Percentiles rank a stretch among this genome's conserved stretches.
phyloP scores from a whole-genome alignment of 495 filamentous ascomycete species.

The Tuber umbilicatum region DNA sequence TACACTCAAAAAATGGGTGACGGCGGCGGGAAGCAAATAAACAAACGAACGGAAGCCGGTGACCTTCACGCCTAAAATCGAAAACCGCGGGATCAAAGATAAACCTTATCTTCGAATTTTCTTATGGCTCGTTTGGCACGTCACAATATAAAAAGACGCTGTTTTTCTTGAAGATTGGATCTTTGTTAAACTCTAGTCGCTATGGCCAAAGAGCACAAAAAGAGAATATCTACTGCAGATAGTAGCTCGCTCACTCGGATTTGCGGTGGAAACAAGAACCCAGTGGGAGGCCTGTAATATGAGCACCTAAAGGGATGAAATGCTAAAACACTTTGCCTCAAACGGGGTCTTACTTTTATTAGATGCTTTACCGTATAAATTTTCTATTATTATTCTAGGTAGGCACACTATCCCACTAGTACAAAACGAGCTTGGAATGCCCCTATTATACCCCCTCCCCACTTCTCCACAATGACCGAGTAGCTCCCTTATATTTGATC shows the following conservation, averaged over 20 bases:
- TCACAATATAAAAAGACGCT: no score
- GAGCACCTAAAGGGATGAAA: neutral
- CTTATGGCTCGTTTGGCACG: no score
- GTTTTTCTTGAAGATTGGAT: no score
- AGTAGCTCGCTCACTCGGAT: neutral
- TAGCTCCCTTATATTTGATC: neutral
- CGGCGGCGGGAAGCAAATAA: neutral
- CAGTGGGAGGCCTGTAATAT: neutral
- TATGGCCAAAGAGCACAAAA: neutral
- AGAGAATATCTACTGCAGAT: neutral
- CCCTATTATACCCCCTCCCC: no score
- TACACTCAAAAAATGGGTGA: no score
- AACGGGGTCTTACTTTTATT: no score
- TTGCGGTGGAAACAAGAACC: neutral
- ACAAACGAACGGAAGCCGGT: neutral
- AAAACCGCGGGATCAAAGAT: no score
- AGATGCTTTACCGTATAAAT: no score
- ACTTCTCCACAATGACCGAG: neutral
- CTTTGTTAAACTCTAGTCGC: no score
- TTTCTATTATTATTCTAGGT: no score
- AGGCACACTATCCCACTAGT: neutral
- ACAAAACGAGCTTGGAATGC: neutral
- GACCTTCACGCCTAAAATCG: no score
- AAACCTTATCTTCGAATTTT: no score
- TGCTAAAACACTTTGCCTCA: neutral